Conservation (phyloP, 139 green algal species). For the Micromonas pusilla region DNA sequence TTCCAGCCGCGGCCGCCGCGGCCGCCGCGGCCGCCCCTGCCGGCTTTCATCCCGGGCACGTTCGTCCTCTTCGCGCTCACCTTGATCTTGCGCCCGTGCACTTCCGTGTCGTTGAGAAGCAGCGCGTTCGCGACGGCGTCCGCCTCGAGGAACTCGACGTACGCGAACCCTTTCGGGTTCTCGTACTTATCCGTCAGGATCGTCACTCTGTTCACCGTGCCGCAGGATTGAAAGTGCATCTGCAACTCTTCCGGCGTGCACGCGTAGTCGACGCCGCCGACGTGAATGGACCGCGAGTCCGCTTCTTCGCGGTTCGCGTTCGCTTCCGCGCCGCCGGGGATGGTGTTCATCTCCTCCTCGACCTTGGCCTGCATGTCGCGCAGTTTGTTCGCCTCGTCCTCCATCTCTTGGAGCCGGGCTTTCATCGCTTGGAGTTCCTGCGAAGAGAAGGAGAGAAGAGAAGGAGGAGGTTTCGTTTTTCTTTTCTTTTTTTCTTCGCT, state of each 20-base stretch:
- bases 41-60: constrained; percentile 76
- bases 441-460: not conserved
- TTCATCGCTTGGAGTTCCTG: constrained; percentile 86
- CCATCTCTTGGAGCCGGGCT: constrained; percentile 77
- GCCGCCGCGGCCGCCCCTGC: constrained; percentile 51
- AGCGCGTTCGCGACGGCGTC: constrained; percentile 84
- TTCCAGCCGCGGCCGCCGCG: constrained; percentile 34
- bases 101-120: constrained; percentile 69
- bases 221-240: constrained; percentile 79
- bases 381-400: constrained; percentile 79
- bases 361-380: constrained; percentile 50
- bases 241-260: constrained; percentile 93
- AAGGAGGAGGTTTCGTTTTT: not conserved
- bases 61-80: constrained; percentile 88
- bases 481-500: not conserved
- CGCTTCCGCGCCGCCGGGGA: not conserved
- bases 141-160: constrained; percentile 94
- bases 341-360: constrained; percentile 16
- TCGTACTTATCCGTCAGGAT: constrained; percentile 93
- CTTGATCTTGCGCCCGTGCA: constrained; percentile 74
- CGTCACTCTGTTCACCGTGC: constrained; percentile 96
- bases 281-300: constrained; percentile 80
- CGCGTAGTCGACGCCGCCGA: constrained; percentile 85
- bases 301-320: constrained; percentile 59
- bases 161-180: constrained; percentile 93